Evolutionary conservation across 768 basidiomycete genomes (phyloP).

Genomic region (Boletus pseudo-olivaceus): DNA sequence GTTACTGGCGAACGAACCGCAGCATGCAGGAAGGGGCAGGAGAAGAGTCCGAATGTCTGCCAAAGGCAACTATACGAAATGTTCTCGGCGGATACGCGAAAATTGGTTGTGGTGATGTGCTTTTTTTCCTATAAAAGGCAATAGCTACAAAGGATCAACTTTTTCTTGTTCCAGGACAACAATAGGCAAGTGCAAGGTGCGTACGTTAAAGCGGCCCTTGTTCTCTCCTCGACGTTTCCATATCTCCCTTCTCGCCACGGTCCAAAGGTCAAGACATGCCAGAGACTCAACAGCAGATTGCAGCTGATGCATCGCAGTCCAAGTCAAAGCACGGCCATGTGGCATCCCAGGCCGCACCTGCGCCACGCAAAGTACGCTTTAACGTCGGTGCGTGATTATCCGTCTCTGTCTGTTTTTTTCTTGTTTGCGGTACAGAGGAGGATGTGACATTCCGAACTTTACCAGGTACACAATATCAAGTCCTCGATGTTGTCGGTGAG

Average conservation of each 20-base stretch:
- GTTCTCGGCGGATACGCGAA: background rate
- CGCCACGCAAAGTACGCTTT: constrained; percentile 83
- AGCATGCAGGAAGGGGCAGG: no score
- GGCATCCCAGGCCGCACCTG: constrained; percentile 43
- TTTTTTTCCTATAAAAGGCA: constrained; percentile 1
- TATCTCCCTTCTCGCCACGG: background rate
- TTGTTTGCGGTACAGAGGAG: background rate
- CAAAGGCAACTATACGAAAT: constrained; percentile 8
- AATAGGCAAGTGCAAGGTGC: constrained; percentile 3
- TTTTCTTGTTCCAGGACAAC: constrained; percentile 22
- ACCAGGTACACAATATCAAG: constrained; percentile 74
- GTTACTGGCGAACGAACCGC: no score
- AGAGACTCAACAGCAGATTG: constrained; percentile 20
- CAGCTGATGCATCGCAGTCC: constrained; percentile 22
- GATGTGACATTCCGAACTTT: background rate
- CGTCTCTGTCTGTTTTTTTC: background rate
- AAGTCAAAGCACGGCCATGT: constrained; percentile 48
- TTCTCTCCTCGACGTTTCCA: constrained; percentile 8
- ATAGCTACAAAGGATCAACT: background rate
- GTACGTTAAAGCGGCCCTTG: constrained; percentile 11
- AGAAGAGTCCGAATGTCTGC: background rate
- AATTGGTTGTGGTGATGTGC: background rate
- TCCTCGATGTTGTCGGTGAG: constrained; percentile 84
- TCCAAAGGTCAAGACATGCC: constrained; percentile 21
- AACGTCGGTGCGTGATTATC: constrained; percentile 61